Percentiles rank a stretch among this genome's conserved stretches.
Conservation (phyloP, 257 asterid species). For the Cordia subcordata region DNA sequence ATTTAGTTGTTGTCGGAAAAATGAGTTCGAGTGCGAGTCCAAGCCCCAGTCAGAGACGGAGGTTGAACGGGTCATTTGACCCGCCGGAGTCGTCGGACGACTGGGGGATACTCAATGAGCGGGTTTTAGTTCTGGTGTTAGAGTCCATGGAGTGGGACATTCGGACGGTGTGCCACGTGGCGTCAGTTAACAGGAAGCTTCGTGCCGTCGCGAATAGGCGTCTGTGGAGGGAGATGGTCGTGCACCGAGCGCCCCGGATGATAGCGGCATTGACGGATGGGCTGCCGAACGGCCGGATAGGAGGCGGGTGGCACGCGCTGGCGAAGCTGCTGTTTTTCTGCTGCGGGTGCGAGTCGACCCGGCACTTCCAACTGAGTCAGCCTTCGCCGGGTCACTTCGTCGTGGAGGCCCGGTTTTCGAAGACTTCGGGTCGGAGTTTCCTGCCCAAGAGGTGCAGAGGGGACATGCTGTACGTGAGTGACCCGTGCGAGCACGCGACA, state of each 20-base stretch:
- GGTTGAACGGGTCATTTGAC: slow-evolving; percentile 22
- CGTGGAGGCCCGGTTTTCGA: slow-evolving; percentile 62
- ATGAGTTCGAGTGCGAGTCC: too few relatives aligned
- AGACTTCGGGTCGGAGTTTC: slow-evolving; percentile 82
- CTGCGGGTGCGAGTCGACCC: slow-evolving; percentile 66
- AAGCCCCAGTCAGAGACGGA: slow-evolving; percentile 22
- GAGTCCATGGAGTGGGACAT: slow-evolving; percentile 67
- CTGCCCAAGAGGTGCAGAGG: slow-evolving; percentile 48
- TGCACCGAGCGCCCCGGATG: slow-evolving; percentile 60
- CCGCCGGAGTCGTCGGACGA: slow-evolving; percentile 14
- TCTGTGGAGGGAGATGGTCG: slow-evolving; percentile 71
- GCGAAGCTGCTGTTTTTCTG: slow-evolving; percentile 76
- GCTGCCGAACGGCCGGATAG: slow-evolving; percentile 26
- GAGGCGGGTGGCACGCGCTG: slow-evolving; percentile 73
- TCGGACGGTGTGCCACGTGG: slow-evolving; percentile 39
- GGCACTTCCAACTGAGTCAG: slow-evolving; percentile 30
- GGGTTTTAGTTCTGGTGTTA: slow-evolving; percentile 41
- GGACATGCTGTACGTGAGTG: slow-evolving; percentile 69
- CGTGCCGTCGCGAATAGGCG: slow-evolving; percentile 65
- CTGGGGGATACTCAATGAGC: slow-evolving; percentile 62
- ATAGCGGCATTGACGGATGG: slow-evolving; percentile 35
- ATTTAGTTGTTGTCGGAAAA: slow-evolving; percentile 2
- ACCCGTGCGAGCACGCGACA: slow-evolving; percentile 73
- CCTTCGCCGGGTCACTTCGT: slow-evolving; percentile 54
- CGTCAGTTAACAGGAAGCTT: slow-evolving; percentile 48